Percentiles rank a stretch among this genome's conserved stretches.
These are phyloP conservation scores for Cadophora sp. DNA, from an alignment of 2,329 filamentous ascomycete genomes.

Conservation along the genomic window DNA sequence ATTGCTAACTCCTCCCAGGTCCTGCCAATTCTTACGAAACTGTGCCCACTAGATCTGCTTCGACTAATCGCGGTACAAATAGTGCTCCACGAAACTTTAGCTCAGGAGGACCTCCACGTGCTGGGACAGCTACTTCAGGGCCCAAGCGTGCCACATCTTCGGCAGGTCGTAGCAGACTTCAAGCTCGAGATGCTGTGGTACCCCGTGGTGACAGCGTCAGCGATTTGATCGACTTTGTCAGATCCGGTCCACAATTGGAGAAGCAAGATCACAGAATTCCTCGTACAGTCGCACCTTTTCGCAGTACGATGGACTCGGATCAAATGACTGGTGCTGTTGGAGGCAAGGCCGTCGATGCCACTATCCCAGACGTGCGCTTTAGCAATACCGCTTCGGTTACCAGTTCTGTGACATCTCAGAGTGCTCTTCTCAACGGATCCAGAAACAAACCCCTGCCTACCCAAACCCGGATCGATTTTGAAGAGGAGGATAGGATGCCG, in stretches of 20 bases:
- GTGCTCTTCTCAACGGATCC: conserved; percentile 63
- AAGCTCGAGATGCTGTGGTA: conserved; percentile 74
- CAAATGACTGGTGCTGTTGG: conserved; percentile 65
- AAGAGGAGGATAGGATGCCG: conserved; percentile 58
- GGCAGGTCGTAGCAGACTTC: conserved; percentile 60
- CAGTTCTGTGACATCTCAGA: conserved; percentile 71
- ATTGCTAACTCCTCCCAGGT: conserved; percentile 50
- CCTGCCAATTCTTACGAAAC: conserved; percentile 56
- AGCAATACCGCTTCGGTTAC: conserved; percentile 54
- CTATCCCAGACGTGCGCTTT: conserved; percentile 59
- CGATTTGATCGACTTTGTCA: conserved; percentile 95
- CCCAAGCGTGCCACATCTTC: conserved; percentile 42
- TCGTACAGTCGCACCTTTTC: conserved; percentile 83
- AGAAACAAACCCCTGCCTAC: conserved; percentile 45
- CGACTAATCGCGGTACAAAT: conserved; percentile 44
- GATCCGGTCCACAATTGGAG: conserved; percentile 70
- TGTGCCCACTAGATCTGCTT: conserved; percentile 40
- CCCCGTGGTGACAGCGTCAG: conserved; percentile 72
- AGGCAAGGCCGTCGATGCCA: conserved; percentile 63
- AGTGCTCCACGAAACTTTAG: conserved; percentile 41
- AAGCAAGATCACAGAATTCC: conserved; percentile 75
- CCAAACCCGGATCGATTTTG: conserved; percentile 35
- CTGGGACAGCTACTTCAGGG: conserved; percentile 28
- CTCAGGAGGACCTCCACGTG: conserved; percentile 29
- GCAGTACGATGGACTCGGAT: conserved; percentile 85